These are phyloP conservation scores for Singerocomus rubriflavus DNA, from an alignment of 1,284 basidiomycete genomes.

Conservation along the genomic window DNA sequence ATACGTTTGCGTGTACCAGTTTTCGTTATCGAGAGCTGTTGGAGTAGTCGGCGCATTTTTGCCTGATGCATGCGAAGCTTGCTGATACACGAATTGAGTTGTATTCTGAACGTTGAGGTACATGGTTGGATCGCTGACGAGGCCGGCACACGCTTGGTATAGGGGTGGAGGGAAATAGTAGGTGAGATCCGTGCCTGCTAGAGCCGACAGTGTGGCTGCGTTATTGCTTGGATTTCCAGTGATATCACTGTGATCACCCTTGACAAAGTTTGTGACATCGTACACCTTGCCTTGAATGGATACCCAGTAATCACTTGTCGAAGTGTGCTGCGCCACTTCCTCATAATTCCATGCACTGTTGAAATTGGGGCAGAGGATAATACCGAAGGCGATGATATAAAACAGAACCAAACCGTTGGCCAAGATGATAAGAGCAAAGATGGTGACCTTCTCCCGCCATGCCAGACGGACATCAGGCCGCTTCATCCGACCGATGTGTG, in stretches of 20 bases:
- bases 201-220: constrained; percentile 60
- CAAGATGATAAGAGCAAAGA: constrained; percentile 84
- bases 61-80: constrained; percentile 81
- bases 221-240: constrained; percentile 61
- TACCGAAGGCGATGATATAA: constrained; percentile 89
- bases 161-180: constrained; percentile 88
- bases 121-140: constrained; percentile 63
- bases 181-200: constrained; percentile 89
- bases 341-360: constrained; percentile 83
- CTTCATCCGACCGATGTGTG: constrained; percentile 86
- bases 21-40: constrained; percentile 50
- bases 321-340: constrained; percentile 77
- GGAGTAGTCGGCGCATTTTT: constrained; percentile 41
- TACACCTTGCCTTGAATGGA: constrained; percentile 91
- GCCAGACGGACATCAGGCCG: constrained; percentile 92
- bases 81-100: constrained; percentile 50
- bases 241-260: constrained; percentile 84
- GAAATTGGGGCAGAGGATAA: constrained; percentile 87
- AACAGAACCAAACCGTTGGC: constrained; percentile 84
- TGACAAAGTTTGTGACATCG: constrained; percentile 87
- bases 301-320: constrained; percentile 78
- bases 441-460: constrained; percentile 96
- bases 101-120: constrained; percentile 66
- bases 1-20: constrained; percentile 84
- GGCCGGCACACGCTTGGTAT: constrained; percentile 68